These are phyloP conservation scores for Luffa acutangula DNA, from an alignment of 306 rosid species.

Conservation along the genomic window DNA sequence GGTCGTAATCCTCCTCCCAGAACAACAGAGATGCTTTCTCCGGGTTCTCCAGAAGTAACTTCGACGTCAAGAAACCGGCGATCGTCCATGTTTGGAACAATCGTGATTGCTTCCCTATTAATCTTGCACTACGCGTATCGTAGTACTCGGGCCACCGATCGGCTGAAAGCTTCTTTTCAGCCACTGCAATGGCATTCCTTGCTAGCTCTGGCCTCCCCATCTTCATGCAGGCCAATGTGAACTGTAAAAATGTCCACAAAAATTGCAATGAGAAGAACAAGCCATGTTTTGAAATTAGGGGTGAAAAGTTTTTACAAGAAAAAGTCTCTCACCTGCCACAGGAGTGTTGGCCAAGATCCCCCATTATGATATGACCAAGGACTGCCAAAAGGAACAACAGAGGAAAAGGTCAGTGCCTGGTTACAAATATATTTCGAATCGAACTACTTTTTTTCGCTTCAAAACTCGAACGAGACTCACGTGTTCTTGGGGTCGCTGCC, in stretches of 20 bases:
- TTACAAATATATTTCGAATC: background rate
- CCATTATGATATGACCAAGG: slow-evolving; percentile 97
- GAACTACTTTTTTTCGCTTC: background rate
- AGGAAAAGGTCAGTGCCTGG: slow-evolving; percentile 7
- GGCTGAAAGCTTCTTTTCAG: slow-evolving; percentile 48
- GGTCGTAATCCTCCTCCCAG: slow-evolving; percentile 77
- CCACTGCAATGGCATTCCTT: slow-evolving; percentile 52
- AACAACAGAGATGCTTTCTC: slow-evolving; percentile 68
- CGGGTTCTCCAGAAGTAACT: slow-evolving; percentile 66
- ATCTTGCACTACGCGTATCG: slow-evolving; percentile 56
- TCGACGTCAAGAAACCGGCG: slow-evolving; percentile 61
- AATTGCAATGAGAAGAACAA: background rate
- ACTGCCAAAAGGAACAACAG: slow-evolving; percentile 30
- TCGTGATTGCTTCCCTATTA: slow-evolving; percentile 69
- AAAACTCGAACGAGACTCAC: slow-evolving; percentile 26
- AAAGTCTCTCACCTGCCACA: slow-evolving; percentile 58
- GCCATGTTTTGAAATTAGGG: background rate
- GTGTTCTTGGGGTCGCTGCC: slow-evolving; percentile 96
- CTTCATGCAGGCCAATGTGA: slow-evolving; percentile 82
- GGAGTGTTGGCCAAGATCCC: slow-evolving; percentile 91
- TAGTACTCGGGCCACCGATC: slow-evolving; percentile 87
- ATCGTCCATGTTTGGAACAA: slow-evolving; percentile 73
- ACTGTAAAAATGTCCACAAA: slow-evolving; percentile 22
- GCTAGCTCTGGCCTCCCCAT: slow-evolving; percentile 72
- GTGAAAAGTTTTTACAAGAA: background rate